These are phyloP conservation scores for Dactylellina cionopaga DNA, from an alignment of 2,329 filamentous ascomycete genomes.

Conservation along the genomic window DNA sequence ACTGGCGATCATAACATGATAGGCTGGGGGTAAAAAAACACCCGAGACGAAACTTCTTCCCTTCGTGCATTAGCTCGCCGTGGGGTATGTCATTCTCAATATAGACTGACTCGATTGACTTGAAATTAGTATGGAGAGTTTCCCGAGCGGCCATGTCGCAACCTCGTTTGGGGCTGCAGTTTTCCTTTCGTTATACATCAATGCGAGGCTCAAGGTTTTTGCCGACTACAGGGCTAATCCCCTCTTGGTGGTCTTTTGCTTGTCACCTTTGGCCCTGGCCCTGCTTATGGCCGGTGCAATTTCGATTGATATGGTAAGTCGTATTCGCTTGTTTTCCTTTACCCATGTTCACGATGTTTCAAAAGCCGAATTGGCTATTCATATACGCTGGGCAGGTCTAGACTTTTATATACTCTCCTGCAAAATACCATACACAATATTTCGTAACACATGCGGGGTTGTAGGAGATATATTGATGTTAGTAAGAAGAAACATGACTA, in stretches of 20 bases:
- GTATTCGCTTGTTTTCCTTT: slow-evolving; percentile 24
- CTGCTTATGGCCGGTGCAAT: slow-evolving; percentile 25
- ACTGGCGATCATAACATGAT: slow-evolving; percentile 42
- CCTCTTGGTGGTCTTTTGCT: slow-evolving; percentile 20
- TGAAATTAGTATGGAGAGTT: slow-evolving; percentile 33
- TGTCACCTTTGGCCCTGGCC: slow-evolving; percentile 16
- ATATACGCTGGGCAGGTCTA: slow-evolving; percentile 17
- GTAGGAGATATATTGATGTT: background rate
- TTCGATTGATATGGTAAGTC: slow-evolving; percentile 41
- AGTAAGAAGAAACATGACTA: background rate
- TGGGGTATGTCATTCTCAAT: too few species aligned
- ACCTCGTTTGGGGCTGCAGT: slow-evolving; percentile 35
- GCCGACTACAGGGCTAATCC: slow-evolving; percentile 31
- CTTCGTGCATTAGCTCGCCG: background rate
- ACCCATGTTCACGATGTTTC: slow-evolving; percentile 36
- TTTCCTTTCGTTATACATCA: slow-evolving; percentile 28
- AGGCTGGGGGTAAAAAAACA: slow-evolving; percentile 30
- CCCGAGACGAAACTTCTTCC: slow-evolving; percentile 29
- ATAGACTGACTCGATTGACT: slow-evolving; percentile 20
- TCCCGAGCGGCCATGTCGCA: slow-evolving; percentile 37
- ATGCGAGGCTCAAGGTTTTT: slow-evolving; percentile 32
- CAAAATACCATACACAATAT: too few species aligned
- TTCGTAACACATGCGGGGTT: too few species aligned
- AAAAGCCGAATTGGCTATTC: slow-evolving; percentile 39
- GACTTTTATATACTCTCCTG: background rate